A percentile compares a stretch with the other conserved stretches of the same genome.
These are phyloP conservation scores for Trichoderma sp. DNA, from an alignment of 2,329 filamentous ascomycete genomes.

Conservation along the genomic window DNA sequence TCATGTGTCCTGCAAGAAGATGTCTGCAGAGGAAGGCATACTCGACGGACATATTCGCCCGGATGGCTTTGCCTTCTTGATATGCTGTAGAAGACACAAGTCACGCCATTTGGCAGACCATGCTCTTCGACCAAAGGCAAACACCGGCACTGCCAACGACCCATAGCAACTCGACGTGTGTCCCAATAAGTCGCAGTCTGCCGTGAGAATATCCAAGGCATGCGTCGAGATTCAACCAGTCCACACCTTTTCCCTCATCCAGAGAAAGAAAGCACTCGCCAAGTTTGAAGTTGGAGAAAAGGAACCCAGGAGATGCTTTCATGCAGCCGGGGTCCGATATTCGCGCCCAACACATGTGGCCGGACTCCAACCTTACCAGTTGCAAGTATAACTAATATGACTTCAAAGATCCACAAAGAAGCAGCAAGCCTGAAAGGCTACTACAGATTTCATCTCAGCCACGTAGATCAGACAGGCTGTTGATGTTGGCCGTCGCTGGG, in stretches of 20 bases:
- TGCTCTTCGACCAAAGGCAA: background rate
- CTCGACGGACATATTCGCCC: too few species aligned
- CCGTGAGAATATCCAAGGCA: too few species aligned
- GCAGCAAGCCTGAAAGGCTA: constrained; percentile 1
- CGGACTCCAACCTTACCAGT: background rate
- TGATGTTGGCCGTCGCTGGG: background rate
- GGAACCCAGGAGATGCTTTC: background rate
- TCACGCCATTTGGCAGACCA: background rate
- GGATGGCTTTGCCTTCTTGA: constrained; percentile 3
- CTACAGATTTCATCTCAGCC: background rate
- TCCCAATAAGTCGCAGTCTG: too few species aligned
- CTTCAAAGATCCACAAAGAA: background rate
- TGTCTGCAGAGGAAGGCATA: constrained; percentile 17
- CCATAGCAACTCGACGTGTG: too few species aligned
- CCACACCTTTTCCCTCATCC: too few species aligned
- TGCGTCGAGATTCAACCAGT: too few species aligned
- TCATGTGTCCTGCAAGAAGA: constrained; percentile 7
- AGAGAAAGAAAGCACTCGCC: background rate
- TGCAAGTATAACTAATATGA: background rate
- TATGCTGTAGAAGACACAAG: background rate
- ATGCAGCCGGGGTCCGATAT: constrained; percentile 7
- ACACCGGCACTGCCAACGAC: too few species aligned
- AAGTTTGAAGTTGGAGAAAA: background rate
- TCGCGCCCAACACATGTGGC: background rate
- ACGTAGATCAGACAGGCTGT: background rate